Evolutionary conservation across 352 stramenopile genomes (phyloP).

Genomic region (Thraustotheca clavata): DNA sequence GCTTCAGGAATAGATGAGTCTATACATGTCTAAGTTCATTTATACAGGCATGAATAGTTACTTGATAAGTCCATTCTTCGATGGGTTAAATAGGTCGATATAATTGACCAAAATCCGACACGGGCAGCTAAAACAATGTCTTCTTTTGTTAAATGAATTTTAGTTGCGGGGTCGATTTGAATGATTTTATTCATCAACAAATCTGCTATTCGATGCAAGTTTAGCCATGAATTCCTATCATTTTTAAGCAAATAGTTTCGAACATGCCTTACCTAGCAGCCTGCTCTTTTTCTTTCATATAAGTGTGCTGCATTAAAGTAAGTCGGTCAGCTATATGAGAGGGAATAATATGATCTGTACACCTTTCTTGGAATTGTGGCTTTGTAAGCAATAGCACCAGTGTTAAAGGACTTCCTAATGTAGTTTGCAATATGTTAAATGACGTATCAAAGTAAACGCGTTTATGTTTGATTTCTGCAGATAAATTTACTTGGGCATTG

Average conservation of each 20-base stretch:
- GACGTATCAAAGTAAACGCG: neutral
- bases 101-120: slow-evolving; percentile 15
- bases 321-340: neutral
- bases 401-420: neutral
- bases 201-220: neutral
- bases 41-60: neutral
- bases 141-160: slow-evolving; percentile 3
- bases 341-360: neutral
- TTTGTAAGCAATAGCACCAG: neutral
- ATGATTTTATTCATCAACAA: neutral
- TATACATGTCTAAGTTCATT: neutral
- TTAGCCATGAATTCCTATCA: slow-evolving; percentile 8
- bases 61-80: slow-evolving; percentile 10
- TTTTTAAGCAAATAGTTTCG: neutral
- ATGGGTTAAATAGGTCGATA: neutral
- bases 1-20: neutral
- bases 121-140: neutral
- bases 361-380: neutral
- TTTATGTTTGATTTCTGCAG: neutral
- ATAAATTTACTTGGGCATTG: slow-evolving; percentile 14
- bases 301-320: neutral
- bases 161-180: neutral
- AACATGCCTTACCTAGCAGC: neutral
- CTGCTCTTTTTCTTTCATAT: neutral
- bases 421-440: neutral